Base-by-base conservation (phyloP, 2,329 filamentous ascomycete genomes). In the Arthrobotrys sinensis region DNA sequence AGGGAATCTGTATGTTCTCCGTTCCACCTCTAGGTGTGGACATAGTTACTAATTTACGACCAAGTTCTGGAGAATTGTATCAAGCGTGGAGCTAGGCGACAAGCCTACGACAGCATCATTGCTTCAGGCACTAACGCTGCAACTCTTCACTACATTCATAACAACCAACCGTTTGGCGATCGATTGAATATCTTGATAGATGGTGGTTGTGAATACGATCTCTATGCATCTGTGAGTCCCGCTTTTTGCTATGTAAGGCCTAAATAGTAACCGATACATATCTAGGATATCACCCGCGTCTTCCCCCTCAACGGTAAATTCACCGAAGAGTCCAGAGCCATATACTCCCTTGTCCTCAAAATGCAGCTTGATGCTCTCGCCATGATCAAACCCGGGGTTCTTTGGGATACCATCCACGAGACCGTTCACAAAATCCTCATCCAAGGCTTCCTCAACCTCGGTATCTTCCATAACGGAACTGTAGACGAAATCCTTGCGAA, bases 101-200 rank as follows among this genome's bases (percentile, higher is more conserved):
- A 96, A 86, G 91, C 95, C 0, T 98, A 98, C 85, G 89, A 92
- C 80, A 91, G 91, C 77, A 97, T 98, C 82, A 90, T 96, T 16
- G 95, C 93, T 0, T 89, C 89, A 38, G 95, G 95, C 10, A 88
- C 90, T 4, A 91, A 92, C 14, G 94, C 92, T 0, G 93, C 94
- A 4, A 96, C 93, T 0, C 88, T 97, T 38, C 95, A 97, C 85
- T 97, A 97, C 82, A 89, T 93, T 24, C 89, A 91, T 82, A 97
- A 97, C 83, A 87, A 94, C 80, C 63, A 73, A 7, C 24, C 67
- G 0, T 85, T 95, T 40, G 85, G 85, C 0, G 90, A 89, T 50
- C 94, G 95, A 85, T 89, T 93, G 68, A 91, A 96, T 81, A 85
- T 97, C 65, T 88, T 97, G 72, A 86, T 97, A 19, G 95, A 98